A percentile compares a stretch with the other conserved stretches of the same genome.
Conservation (phyloP, 192 early-diverging fungal species). For the Chytriomyces hyalinus region DNA sequence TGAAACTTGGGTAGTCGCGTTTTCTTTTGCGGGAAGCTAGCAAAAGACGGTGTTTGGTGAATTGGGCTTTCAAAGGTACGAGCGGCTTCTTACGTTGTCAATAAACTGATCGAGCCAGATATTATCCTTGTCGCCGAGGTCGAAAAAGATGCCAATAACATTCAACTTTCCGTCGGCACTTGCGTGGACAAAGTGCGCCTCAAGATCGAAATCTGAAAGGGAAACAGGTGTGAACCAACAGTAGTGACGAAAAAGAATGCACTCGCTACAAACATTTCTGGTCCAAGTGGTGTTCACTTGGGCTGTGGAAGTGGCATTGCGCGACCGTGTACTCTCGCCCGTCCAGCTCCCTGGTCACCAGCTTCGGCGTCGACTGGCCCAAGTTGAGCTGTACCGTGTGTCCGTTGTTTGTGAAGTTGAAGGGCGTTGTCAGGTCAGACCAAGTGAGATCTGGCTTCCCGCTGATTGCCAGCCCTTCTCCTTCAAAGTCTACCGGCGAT, state of each 20-base stretch:
- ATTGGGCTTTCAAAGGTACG: too few relatives aligned
- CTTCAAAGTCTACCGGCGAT: constrained; percentile 60
- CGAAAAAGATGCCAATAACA: constrained; percentile 57
- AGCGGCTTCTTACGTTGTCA: neutral
- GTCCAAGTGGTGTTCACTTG: constrained; percentile 63
- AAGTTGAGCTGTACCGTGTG: constrained; percentile 41
- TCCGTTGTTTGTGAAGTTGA: constrained; percentile 47
- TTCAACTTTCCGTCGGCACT: constrained; percentile 42
- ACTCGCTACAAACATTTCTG: neutral
- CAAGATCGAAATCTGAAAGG: constrained; percentile 20
- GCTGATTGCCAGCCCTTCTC: constrained; percentile 1
- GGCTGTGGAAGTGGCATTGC: constrained; percentile 70
- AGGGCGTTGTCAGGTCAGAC: neutral
- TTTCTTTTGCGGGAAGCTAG: constrained; percentile 6
- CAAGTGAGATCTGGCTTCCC: neutral
- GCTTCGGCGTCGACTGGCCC: neutral
- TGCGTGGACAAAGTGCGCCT: constrained; percentile 62
- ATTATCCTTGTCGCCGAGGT: constrained; percentile 31
- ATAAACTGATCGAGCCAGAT: constrained; percentile 41
- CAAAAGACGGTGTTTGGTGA: too few relatives aligned
- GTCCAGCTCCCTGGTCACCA: constrained; percentile 18
- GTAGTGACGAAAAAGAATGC: neutral
- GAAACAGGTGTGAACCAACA: neutral
- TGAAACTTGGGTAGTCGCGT: constrained; percentile 14
- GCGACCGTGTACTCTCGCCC: constrained; percentile 44